Base-by-base conservation (phyloP, 2,329 filamentous ascomycete species). In the Xylaria sp. region DNA sequence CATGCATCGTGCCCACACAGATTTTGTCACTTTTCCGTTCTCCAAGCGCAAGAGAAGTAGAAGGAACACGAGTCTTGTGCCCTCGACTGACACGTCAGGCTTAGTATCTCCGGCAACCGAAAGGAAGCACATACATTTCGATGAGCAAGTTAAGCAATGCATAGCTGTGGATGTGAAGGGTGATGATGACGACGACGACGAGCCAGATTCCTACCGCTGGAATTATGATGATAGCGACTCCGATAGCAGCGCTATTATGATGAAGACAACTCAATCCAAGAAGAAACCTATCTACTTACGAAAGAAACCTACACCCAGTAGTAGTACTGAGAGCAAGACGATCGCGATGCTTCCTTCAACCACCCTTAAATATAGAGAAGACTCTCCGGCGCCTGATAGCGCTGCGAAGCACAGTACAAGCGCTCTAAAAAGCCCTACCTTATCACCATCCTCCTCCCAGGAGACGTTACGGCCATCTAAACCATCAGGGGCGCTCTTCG, bases 111-210 rank as follows among this genome's bases (percentile, higher is more conserved):
- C 92, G 61, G 78, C 86, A 80, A 77, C 85, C 7, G 89, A 90
- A 71, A 86, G 88, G 72, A 93, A 89, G 64, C 94, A 97, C 75
- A 98, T 99, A 68, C 92, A 96, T 73, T 99, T 99, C 77, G 95
- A 97, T 74, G 92, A 97, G 73, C 91, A 94, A 78, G 95, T 99
- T 2, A 89, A 94, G 75, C 94, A 98, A 75, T 97, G 94, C 75
- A 97, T 97, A 67, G 95, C 95, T 7, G 87, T 99, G 33, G 94
- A 98, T 35, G 84, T 88, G 70, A 96, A 96, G 78, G 88, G 91
- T 67, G 89, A 89, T 23, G 90, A 94, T 50, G 87, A 91, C 28
- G 87, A 91, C 11, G 87, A 91, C 14, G 88, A 92, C 12, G 84
- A 87, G 23, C 78, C 82, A 3, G 84, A 84, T 4, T 37, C 63